These are phyloP conservation scores for Croton laevigatus DNA, from an alignment of 441 rosid species.

Conservation along the genomic window DNA sequence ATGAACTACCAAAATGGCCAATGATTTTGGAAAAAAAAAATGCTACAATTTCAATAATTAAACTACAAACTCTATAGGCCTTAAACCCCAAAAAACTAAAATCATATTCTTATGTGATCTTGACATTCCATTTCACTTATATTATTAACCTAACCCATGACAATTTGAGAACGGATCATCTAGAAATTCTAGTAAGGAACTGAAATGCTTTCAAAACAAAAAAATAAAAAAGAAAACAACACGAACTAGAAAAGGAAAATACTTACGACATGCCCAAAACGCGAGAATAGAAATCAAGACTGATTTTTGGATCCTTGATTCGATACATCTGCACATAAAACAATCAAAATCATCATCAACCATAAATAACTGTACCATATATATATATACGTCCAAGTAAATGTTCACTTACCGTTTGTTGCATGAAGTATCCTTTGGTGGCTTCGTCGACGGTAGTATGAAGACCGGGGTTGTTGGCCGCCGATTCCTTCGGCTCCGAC, in stretches of 20 bases:
- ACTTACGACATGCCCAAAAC: slow-evolving; percentile 95
- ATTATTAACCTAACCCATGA: too few relatives aligned
- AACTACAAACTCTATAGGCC: background rate
- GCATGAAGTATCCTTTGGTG: slow-evolving; percentile 83
- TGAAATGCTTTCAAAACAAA: background rate
- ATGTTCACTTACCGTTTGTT: slow-evolving; percentile 60
- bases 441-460: slow-evolving; percentile 56
- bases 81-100: background rate
- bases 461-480: slow-evolving; percentile 75
- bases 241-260: slow-evolving; percentile 8
- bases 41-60: background rate
- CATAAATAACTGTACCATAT: background rate
- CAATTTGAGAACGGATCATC: background rate
- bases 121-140: background rate
- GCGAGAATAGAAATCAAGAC: slow-evolving; percentile 89
- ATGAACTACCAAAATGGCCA: background rate
- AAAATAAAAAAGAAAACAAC: background rate
- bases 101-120: background rate
- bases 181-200: background rate
- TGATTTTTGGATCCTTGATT: slow-evolving; percentile 82
- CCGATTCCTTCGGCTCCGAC: slow-evolving; percentile 63
- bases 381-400: background rate
- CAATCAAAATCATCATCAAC: background rate
- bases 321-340: slow-evolving; percentile 68
- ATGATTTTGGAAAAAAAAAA: background rate